phyloP scores from a whole-genome alignment of 352 stramenopile species.

The Globisporangium middletonii region DNA sequence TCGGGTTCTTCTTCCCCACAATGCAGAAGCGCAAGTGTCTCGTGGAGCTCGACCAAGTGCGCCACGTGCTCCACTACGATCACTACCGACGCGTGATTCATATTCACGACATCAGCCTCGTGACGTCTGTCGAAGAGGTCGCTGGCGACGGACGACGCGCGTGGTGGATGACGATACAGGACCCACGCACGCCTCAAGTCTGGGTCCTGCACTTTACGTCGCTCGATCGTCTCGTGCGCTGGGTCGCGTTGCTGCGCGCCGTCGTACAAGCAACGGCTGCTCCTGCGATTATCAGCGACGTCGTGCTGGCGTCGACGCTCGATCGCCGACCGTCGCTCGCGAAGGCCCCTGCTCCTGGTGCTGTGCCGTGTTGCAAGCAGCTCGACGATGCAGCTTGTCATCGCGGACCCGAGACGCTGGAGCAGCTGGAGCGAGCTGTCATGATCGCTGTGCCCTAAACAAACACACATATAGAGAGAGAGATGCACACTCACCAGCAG shows the following conservation, averaged over 20 bases:
- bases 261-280: constrained; percentile 31
- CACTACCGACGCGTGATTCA: constrained; percentile 45
- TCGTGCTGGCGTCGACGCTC: constrained; percentile 20
- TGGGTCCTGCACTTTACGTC: constrained; percentile 63
- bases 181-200: constrained; percentile 41
- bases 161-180: constrained; percentile 70
- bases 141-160: constrained; percentile 19
- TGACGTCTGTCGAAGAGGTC: constrained; percentile 47
- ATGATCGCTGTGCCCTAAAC: constrained; percentile 7
- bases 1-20: constrained; percentile 36
- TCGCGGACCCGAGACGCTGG: neutral
- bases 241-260: constrained; percentile 32
- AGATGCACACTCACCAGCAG: too few species aligned
- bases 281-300: constrained; percentile 30
- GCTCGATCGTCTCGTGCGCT: constrained; percentile 25
- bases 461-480: neutral
- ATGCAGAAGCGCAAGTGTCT: constrained; percentile 34
- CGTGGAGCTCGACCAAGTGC: constrained; percentile 58
- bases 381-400: neutral
- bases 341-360: too few species aligned
- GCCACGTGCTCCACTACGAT: constrained; percentile 49
- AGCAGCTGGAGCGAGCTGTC: neutral
- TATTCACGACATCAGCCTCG: constrained; percentile 51
- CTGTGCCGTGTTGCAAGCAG: neutral
- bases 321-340: neutral